Evolutionary conservation across 2,329 filamentous ascomycete genomes (phyloP).

Genomic region (Alternaria postmessia): DNA sequence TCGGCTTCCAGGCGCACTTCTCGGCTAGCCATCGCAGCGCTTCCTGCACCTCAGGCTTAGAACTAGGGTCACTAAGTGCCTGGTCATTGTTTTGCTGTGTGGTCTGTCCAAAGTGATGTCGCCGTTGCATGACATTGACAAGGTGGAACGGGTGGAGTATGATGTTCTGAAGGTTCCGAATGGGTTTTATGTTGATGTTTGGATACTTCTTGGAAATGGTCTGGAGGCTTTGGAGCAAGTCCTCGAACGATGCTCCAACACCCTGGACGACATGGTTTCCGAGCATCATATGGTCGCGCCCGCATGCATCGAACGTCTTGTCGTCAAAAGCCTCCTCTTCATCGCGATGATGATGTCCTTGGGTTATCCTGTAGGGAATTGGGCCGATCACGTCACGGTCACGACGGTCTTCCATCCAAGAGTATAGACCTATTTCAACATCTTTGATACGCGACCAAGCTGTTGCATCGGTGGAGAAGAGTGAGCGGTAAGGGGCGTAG

Average conservation of each 20-base stretch:
- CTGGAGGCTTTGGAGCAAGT: conserved; percentile 42
- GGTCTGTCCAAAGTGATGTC: conserved; percentile 34
- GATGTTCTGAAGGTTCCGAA: conserved; percentile 37
- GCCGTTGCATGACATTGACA: conserved; percentile 44
- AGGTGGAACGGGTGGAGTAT: conserved; percentile 47
- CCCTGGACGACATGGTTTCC: conserved; percentile 47
- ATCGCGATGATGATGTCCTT: conserved; percentile 44
- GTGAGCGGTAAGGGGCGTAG: conserved; percentile 46
- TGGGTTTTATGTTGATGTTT: conserved; percentile 44
- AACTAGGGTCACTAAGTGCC: conserved; percentile 35
- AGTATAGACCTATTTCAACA: conserved; percentile 44
- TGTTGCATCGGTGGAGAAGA: conserved; percentile 46
- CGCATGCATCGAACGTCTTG: conserved; percentile 43
- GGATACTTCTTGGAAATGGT: conserved; percentile 43
- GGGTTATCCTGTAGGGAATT: conserved; percentile 45
- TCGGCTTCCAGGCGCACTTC: conserved; percentile 46
- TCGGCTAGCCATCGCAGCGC: conserved; percentile 43
- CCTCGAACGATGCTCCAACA: conserved; percentile 44
- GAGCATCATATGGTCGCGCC: conserved; percentile 45
- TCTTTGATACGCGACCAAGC: conserved; percentile 41
- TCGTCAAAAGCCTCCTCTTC: conserved; percentile 49
- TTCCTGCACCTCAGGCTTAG: conserved; percentile 42
- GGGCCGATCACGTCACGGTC: conserved; percentile 45
- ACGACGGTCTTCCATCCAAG: conserved; percentile 48
- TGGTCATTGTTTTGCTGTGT: conserved; percentile 20